These are phyloP conservation scores for Pichia californica DNA, from an alignment of 805 yeast species.

Conservation along the genomic window DNA sequence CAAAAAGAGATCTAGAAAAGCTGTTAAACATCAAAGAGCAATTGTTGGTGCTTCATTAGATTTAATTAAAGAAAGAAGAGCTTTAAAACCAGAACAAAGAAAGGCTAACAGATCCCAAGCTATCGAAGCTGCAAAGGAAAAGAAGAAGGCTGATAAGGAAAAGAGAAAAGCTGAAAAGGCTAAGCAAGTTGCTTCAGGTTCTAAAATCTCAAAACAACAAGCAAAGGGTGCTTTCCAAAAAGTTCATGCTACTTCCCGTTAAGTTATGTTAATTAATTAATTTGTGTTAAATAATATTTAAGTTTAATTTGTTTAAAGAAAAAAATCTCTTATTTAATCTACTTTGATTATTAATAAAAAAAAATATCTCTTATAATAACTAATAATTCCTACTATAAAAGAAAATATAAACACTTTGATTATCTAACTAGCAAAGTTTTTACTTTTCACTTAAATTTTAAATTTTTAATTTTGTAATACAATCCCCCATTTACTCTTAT, in stretches of 20 bases:
- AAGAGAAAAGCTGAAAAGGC: slow-evolving; percentile 94
- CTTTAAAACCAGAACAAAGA: slow-evolving; percentile 94
- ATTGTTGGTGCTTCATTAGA: slow-evolving; percentile 99
- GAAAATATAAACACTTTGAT: no score
- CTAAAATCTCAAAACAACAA: slow-evolving; percentile 89
- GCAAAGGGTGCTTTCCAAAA: slow-evolving; percentile 98
- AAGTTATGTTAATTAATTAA: no score
- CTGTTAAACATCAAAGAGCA: slow-evolving; percentile 98
- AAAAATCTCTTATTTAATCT: no score
- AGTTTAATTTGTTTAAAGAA: no score
- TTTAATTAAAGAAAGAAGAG: slow-evolving; percentile 95
- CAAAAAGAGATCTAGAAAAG: slow-evolving; percentile 95
- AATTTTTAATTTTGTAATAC: neutral
- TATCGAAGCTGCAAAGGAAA: slow-evolving; percentile 74
- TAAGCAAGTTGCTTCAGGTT: slow-evolving; percentile 69
- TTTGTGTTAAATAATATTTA: no score
- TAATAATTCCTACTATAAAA: no score
- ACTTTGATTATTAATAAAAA: no score
- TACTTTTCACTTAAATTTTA: neutral
- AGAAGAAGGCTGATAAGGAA: slow-evolving; percentile 88
- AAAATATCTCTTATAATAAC: no score
- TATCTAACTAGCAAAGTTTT: no score
- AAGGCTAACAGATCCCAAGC: slow-evolving; percentile 95
- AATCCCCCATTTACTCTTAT: neutral
- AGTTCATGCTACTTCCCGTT: slow-evolving; percentile 96